Base-by-base conservation (phyloP, 306 rosid genomes). In the Canavalia gladiata region DNA sequence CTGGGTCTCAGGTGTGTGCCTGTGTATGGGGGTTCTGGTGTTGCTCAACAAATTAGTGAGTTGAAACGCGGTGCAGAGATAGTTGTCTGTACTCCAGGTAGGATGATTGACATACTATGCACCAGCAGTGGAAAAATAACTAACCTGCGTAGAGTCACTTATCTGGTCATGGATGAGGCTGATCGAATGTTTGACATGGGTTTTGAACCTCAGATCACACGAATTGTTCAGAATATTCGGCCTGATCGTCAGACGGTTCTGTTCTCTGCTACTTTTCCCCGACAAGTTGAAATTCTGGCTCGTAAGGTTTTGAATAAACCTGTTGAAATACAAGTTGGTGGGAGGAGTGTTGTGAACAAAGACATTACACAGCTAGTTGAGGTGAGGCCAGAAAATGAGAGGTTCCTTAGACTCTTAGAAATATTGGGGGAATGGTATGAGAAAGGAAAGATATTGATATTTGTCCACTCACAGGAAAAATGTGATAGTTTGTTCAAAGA, bases 151-250 rank as follows among this genome's bases (percentile, higher is more conserved):
- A 87, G 97, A 83, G 98, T 92, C 74, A 91, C 98, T 58, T 94
- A 87, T 86, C 81, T 94, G 81, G 98, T 92, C 58, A 91, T 94
- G 97, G 98, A 94, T 84, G 98, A 94, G 86, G 98, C 98, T 77
- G 98, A 94, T 88, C 86, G 97, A 73, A 94, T 94, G 98, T 92
- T 94, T 86, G 98, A 94, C 89, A 94, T 94, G 98, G 98, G 98
- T 35, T 94, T 94, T 84, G 97, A 94, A 81, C 98, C 98, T 57
- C 98, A 94, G 81, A 94, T 94, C 85, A 92, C 97, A 76, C 84
- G 97, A 81, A 94, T 94, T 80, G 98, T 94, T 82, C 97, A 94
- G 83, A 91, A 94, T 79, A 91, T 94, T 67, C 90, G 85, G 13
- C 97, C 97, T 0, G 94, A 91, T 86, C 96, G 95, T 37, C 98